Evolutionary conservation across 2,329 filamentous ascomycete species (phyloP).

Genomic region (Metarhizium anisopliae): DNA sequence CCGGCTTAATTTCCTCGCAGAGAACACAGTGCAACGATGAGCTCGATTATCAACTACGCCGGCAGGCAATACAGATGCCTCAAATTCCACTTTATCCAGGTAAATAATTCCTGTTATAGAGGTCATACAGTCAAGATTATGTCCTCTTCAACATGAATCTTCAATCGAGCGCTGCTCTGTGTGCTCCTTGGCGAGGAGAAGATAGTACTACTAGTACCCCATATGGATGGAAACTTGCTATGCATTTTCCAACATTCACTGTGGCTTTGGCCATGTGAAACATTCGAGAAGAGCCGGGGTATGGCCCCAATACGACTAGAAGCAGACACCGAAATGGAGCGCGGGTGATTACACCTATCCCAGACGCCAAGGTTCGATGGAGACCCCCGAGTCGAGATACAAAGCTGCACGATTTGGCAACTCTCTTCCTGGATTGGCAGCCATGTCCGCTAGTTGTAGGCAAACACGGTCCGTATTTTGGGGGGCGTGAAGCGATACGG

Average conservation of each 20-base stretch:
- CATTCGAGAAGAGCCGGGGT: neutral
- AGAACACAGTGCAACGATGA: neutral
- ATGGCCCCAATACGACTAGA: neutral
- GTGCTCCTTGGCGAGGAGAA: too few species aligned
- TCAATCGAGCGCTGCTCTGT: too few species aligned
- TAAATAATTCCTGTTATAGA: too few species aligned
- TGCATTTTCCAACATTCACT: too few species aligned
- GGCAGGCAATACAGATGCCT: too few species aligned
- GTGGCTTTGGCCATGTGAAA: too few species aligned
- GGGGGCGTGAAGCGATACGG: neutral
- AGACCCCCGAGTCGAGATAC: neutral
- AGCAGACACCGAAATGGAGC: neutral
- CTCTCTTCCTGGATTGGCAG: conserved; percentile 1
- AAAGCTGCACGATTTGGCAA: neutral
- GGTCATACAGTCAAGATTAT: too few species aligned
- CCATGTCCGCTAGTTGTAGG: neutral
- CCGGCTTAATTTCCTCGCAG: too few species aligned
- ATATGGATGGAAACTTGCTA: too few species aligned
- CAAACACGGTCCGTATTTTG: neutral
- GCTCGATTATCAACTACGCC: neutral
- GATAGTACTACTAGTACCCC: too few species aligned
- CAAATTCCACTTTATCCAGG: too few species aligned
- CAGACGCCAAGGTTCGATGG: neutral
- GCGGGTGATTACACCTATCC: neutral
- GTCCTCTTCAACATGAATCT: too few species aligned